phyloP scores from a whole-genome alignment of 331 rosid genomes.

The Quercus phellos region DNA sequence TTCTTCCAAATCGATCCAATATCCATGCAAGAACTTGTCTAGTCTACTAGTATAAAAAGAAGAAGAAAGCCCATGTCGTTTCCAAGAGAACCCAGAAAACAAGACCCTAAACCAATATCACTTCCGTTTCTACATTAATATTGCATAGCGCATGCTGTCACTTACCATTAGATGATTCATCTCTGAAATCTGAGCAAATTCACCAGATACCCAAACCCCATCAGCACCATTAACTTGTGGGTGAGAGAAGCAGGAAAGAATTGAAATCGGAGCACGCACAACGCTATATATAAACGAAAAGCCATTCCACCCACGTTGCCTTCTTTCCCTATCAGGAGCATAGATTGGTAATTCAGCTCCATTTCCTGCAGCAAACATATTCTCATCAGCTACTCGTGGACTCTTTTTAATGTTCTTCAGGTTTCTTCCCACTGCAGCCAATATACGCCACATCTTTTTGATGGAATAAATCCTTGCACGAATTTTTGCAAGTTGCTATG shows the following conservation, averaged over 20 bases:
- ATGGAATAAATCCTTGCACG: not conserved
- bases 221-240: slow-evolving; percentile 57
- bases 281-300: slow-evolving; percentile 37
- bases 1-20: not conserved
- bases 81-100: not conserved
- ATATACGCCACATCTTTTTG: slow-evolving; percentile 4
- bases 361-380: slow-evolving; percentile 46
- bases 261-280: slow-evolving; percentile 51
- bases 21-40: not conserved
- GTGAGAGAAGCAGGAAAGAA: slow-evolving; percentile 65
- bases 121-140: slow-evolving; percentile 52
- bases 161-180: slow-evolving; percentile 80
- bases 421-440: slow-evolving; percentile 49
- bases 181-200: slow-evolving; percentile 58
- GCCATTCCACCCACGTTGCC: slow-evolving; percentile 43
- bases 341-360: slow-evolving; percentile 34
- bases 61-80: not conserved
- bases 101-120: not conserved
- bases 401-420: slow-evolving; percentile 57
- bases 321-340: slow-evolving; percentile 19
- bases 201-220: slow-evolving; percentile 62
- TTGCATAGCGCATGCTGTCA: slow-evolving; percentile 91
- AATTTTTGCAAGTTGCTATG: too few relatives aligned
- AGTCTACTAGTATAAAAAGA: not conserved
- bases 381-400: slow-evolving; percentile 72